These are phyloP conservation scores for Pelargonium australe DNA, from an alignment of 441 rosid species.

Conservation along the genomic window DNA sequence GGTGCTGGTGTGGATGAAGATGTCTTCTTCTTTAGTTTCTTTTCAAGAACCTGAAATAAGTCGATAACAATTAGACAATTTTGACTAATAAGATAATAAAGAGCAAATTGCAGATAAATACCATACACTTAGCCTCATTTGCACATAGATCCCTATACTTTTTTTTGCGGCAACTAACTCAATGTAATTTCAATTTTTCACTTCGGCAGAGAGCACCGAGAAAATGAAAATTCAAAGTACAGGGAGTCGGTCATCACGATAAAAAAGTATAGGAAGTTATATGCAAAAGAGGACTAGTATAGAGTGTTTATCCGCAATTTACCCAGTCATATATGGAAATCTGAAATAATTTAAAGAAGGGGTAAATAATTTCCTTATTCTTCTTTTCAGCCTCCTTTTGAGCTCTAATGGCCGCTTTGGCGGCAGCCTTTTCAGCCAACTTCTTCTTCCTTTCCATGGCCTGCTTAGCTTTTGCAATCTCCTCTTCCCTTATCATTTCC, in stretches of 20 bases:
- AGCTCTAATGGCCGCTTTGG: constrained; percentile 72
- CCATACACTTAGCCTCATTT: too few relatives aligned
- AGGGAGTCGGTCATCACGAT: too few relatives aligned
- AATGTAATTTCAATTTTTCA: too few relatives aligned
- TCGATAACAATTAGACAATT: neutral
- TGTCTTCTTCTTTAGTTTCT: constrained; percentile 75
- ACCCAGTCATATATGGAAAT: too few relatives aligned
- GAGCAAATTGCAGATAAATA: too few relatives aligned
- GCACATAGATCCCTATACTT: too few relatives aligned
- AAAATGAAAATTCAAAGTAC: too few relatives aligned
- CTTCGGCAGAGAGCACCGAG: too few relatives aligned
- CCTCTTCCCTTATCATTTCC: constrained; percentile 78
- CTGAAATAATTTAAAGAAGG: neutral
- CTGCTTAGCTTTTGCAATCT: constrained; percentile 65
- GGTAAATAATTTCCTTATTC: constrained; percentile 53
- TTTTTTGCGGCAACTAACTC: too few relatives aligned
- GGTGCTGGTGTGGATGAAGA: constrained; percentile 6
- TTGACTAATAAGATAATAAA: too few relatives aligned
- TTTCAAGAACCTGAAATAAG: constrained; percentile 68
- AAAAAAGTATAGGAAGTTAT: neutral
- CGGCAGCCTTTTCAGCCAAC: constrained; percentile 80
- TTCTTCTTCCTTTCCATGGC: constrained; percentile 95
- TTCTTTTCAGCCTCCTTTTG: constrained; percentile 90
- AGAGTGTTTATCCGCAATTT: too few relatives aligned
- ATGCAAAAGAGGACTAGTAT: too few relatives aligned